Evolutionary conservation across 2,329 filamentous ascomycete species (phyloP).

Genomic region (Alternaria infectoria): DNA sequence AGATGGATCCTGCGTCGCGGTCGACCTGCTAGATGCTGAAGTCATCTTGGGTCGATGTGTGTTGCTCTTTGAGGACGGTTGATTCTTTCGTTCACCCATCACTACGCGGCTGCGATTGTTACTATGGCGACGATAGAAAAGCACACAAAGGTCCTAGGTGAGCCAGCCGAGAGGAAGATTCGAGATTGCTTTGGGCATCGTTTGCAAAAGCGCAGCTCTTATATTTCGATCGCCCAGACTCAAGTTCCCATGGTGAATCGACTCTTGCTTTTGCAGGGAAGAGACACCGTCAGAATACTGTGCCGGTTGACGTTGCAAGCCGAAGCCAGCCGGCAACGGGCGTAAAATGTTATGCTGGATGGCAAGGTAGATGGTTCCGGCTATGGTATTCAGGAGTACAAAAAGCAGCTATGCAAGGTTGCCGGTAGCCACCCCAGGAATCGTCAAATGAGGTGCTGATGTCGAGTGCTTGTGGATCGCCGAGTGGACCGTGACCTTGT

Average conservation of each 20-base stretch:
- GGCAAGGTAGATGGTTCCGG: slow-evolving; percentile 23
- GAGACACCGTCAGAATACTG: slow-evolving; percentile 8
- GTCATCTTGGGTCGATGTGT: neutral
- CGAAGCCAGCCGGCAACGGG: slow-evolving; percentile 20
- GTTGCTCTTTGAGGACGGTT: slow-evolving; percentile 1
- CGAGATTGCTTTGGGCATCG: neutral
- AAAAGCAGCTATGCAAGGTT: slow-evolving; percentile 19
- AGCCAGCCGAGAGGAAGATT: neutral
- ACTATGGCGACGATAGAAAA: neutral
- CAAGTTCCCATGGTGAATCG: slow-evolving; percentile 5
- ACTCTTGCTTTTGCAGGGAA: slow-evolving; percentile 6
- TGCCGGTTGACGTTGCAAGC: slow-evolving; percentile 5
- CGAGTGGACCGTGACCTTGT: slow-evolving; percentile 30
- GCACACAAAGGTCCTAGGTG: neutral
- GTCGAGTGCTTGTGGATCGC: slow-evolving; percentile 34
- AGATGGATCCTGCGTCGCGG: slow-evolving; percentile 4
- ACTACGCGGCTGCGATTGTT: neutral
- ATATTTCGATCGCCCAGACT: slow-evolving; percentile 6
- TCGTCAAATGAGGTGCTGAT: slow-evolving; percentile 28
- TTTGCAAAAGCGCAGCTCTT: neutral
- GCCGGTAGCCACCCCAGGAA: slow-evolving; percentile 27
- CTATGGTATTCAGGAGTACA: slow-evolving; percentile 22
- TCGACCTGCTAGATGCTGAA: neutral
- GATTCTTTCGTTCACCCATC: neutral
- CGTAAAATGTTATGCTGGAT: slow-evolving; percentile 14